phyloP scores from a whole-genome alignment of 306 rosid genomes.

The Abrus precatorius region DNA sequence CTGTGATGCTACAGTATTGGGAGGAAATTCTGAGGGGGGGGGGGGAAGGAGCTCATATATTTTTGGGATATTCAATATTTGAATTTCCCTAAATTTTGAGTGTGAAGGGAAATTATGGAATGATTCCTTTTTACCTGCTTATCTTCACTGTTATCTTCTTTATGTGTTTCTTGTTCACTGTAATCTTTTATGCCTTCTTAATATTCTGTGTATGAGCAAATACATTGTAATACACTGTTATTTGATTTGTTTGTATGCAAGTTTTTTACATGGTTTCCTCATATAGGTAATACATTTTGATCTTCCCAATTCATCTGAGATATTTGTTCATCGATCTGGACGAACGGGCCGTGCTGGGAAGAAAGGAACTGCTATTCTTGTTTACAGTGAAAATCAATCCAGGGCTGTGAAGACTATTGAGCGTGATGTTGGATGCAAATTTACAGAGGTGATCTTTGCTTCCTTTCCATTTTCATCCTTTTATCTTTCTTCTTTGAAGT shows the following conservation, averaged over 20 bases:
- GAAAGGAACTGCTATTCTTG: conserved; percentile 78
- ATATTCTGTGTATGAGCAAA: background rate
- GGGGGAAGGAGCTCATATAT: background rate
- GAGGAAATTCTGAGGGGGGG: background rate
- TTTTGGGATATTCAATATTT: background rate
- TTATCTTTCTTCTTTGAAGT: background rate
- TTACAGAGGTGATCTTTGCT: conserved; percentile 64
- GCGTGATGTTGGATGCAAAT: conserved; percentile 73
- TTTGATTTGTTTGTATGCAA: background rate
- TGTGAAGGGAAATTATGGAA: background rate
- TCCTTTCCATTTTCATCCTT: conserved; percentile 3
- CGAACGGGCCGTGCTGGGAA: conserved; percentile 91
- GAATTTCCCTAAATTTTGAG: background rate
- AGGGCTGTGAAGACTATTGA: conserved; percentile 69
- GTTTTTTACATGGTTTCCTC: background rate
- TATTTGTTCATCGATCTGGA: conserved; percentile 89
- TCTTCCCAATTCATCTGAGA: conserved; percentile 80
- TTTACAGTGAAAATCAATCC: conserved; percentile 61
- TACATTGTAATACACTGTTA: background rate
- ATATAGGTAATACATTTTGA: conserved; percentile 78
- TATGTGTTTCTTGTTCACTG: background rate
- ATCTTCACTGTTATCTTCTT: background rate
- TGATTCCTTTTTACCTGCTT: background rate
- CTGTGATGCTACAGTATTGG: background rate
- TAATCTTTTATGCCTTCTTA: background rate